Conservation (phyloP, 345 rosid species). For the Hypericum androsaemum region DNA sequence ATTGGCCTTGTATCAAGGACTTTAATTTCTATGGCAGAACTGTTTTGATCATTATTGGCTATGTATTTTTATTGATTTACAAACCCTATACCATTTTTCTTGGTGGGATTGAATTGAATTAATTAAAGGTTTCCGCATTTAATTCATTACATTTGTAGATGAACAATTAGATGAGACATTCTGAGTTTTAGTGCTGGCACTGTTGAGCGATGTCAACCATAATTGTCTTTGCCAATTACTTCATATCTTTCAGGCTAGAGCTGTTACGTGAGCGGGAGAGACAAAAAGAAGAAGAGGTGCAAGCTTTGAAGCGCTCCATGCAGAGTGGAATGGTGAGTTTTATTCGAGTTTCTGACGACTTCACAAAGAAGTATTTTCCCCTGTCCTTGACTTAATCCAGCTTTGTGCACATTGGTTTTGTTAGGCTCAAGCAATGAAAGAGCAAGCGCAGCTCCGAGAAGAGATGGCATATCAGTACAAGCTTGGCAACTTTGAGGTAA, state of each 20-base stretch:
- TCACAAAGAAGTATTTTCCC: background rate
- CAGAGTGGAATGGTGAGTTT: constrained; percentile 92
- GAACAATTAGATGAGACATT: too few relatives aligned
- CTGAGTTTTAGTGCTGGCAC: too few relatives aligned
- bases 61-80: background rate
- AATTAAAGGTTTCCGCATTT: too few relatives aligned
- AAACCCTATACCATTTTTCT: background rate
- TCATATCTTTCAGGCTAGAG: constrained; percentile 48
- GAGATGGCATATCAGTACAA: constrained; percentile 93
- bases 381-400: background rate
- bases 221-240: background rate
- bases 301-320: constrained; percentile 67
- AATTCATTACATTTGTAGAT: too few relatives aligned
- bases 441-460: constrained; percentile 80
- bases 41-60: background rate
- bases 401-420: constrained; percentile 8
- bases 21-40: too few relatives aligned
- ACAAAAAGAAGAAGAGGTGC: constrained; percentile 79
- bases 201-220: background rate
- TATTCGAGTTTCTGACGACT: background rate
- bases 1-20: too few relatives aligned
- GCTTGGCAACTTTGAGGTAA: constrained; percentile 84
- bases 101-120: background rate
- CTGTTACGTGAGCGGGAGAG: constrained; percentile 64
- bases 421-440: constrained; percentile 96